Percentiles rank a stretch among this genome's conserved stretches.
phyloP scores from a whole-genome alignment of 179 eudicot genomes.

The Actinidia arguta region DNA sequence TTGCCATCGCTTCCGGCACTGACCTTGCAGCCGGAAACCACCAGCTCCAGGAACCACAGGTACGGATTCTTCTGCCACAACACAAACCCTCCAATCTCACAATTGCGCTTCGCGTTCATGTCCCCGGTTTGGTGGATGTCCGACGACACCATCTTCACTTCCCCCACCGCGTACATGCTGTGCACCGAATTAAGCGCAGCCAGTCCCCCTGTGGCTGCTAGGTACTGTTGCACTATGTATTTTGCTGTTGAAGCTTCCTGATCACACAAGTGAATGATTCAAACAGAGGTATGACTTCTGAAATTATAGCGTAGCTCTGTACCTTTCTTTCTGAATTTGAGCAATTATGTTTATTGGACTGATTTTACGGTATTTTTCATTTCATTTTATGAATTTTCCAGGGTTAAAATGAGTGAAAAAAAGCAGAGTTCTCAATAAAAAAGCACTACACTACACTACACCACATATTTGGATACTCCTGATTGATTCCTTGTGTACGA shows the following conservation, averaged over 20 bases:
- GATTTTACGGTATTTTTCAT: not conserved
- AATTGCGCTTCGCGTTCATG: conserved; percentile 10
- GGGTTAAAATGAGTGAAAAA: not conserved
- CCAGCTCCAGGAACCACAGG: conserved; percentile 68
- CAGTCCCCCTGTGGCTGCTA: conserved; percentile 74
- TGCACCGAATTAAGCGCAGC: conserved; percentile 40
- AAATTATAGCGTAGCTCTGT: not conserved
- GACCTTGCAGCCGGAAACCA: conserved; percentile 63
- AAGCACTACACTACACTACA: too few relatives aligned
- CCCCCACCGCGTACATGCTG: conserved; percentile 76
- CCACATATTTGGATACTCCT: too few relatives aligned
- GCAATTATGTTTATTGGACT: not conserved
- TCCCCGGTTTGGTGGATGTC: conserved; percentile 36
- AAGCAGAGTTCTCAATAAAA: too few relatives aligned
- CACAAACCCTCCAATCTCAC: conserved; percentile 66
- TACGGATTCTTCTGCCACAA: conserved; percentile 78
- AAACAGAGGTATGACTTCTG: not conserved
- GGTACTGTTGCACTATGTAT: conserved; percentile 73
- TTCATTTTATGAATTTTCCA: not conserved
- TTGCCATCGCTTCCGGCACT: conserved; percentile 74
- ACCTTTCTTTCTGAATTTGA: not conserved
- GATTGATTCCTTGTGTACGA: too few relatives aligned
- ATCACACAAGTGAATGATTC: not conserved
- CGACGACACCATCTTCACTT: conserved; percentile 58
- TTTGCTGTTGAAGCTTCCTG: conserved; percentile 75